Conservation (phyloP, 2,329 filamentous ascomycete genomes). For the Colletotrichum higginsianum region DNA sequence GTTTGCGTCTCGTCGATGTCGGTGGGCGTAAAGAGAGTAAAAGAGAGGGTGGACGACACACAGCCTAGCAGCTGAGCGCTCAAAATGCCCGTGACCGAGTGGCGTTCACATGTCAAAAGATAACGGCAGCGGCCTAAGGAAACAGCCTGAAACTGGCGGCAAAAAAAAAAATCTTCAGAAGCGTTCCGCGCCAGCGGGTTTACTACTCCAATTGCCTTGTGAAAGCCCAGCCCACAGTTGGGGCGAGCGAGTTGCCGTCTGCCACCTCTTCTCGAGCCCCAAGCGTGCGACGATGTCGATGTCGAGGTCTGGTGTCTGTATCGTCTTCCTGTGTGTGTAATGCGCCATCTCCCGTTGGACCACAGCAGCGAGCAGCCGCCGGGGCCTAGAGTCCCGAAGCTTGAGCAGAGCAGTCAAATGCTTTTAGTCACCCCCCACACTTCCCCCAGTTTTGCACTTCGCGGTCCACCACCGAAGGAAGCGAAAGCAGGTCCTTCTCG, state of each 20-base stretch:
- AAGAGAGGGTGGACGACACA: background rate
- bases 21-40: background rate
- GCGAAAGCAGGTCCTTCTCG: constrained; percentile 37
- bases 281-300: background rate
- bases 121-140: background rate
- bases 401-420: constrained; percentile 9
- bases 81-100: constrained; percentile 9
- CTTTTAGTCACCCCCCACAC: constrained; percentile 34
- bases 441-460: constrained; percentile 41
- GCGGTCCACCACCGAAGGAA: constrained; percentile 38
- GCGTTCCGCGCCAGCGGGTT: constrained; percentile 15
- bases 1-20: constrained; percentile 1
- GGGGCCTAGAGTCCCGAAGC: background rate
- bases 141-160: constrained; percentile 33
- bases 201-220: constrained; percentile 32
- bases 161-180: constrained; percentile 28
- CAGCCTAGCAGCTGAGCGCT: no score
- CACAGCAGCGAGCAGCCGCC: constrained; percentile 7
- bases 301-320: background rate
- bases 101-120: constrained; percentile 39
- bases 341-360: constrained; percentile 2
- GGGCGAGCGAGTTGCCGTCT: constrained; percentile 21
- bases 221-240: constrained; percentile 26
- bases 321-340: constrained; percentile 21
- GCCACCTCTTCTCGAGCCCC: constrained; percentile 28